Conservation (phyloP, 495 filamentous ascomycete species). For the Mycothermus thermophilus region DNA sequence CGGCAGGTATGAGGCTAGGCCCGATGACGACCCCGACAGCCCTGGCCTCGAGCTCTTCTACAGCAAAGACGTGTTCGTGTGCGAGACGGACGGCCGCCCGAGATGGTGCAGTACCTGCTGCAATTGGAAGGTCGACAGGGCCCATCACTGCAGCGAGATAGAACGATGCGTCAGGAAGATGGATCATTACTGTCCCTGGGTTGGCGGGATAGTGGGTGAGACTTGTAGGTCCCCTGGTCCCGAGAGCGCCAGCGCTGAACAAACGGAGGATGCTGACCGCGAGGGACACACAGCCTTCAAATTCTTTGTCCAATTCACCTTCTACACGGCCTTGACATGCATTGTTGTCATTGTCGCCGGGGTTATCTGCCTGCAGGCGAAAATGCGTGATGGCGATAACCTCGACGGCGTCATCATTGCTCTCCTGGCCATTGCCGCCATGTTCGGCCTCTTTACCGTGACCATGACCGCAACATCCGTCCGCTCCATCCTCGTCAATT, state of each 20-base stretch:
- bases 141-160: constrained; percentile 73
- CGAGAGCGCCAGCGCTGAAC: no score
- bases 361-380: constrained; percentile 19
- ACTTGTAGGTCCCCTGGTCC: constrained; percentile 40
- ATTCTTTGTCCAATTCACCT: constrained; percentile 76
- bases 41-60: constrained; percentile 49
- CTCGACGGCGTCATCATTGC: constrained; percentile 27
- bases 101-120: constrained; percentile 67
- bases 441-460: constrained; percentile 63
- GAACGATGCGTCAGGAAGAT: constrained; percentile 72
- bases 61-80: constrained; percentile 67
- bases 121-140: constrained; percentile 72
- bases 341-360: constrained; percentile 41
- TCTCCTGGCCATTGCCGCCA: constrained; percentile 29
- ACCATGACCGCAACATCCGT: constrained; percentile 60
- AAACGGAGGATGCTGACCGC: no score
- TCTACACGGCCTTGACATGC: constrained; percentile 57
- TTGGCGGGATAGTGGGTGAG: constrained; percentile 78
- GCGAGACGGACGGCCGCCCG: constrained; percentile 63
- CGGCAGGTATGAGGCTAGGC: constrained; percentile 19
- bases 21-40: constrained; percentile 28
- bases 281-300: constrained; percentile 74
- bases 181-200: constrained; percentile 96
- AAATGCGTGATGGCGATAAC: constrained; percentile 10
- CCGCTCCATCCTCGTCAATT: constrained; percentile 53